Evolutionary conservation across 768 basidiomycete genomes (phyloP).

Genomic region (Tricholomella constricta): DNA sequence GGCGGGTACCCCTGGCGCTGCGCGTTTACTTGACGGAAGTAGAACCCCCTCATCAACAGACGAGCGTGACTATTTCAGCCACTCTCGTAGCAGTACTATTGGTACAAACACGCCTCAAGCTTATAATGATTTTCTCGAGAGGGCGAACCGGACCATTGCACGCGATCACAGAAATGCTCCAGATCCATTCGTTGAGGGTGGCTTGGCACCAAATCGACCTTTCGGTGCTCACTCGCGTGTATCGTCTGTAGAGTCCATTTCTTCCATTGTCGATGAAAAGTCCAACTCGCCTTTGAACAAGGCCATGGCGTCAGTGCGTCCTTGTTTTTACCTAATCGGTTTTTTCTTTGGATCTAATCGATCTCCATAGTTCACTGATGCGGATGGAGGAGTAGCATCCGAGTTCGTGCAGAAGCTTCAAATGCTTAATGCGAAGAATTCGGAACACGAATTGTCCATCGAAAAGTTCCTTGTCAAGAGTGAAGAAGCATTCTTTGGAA

Average conservation of each 20-base stretch:
- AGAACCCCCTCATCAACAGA: slow-evolving; percentile 49
- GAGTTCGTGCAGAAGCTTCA: slow-evolving; percentile 89
- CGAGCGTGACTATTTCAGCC: slow-evolving; percentile 55
- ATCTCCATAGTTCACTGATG: slow-evolving; percentile 79
- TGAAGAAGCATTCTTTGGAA: slow-evolving; percentile 92
- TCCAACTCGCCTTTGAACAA: slow-evolving; percentile 90
- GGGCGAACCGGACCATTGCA: slow-evolving; percentile 82
- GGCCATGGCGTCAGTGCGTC: slow-evolving; percentile 80
- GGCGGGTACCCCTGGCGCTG: slow-evolving; percentile 33
- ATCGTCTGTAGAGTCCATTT: slow-evolving; percentile 89
- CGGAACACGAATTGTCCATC: slow-evolving; percentile 88
- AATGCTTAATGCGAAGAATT: slow-evolving; percentile 78
- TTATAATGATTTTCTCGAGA: slow-evolving; percentile 81
- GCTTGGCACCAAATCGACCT: slow-evolving; percentile 61
- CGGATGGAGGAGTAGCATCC: slow-evolving; percentile 88
- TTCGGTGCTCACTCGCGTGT: slow-evolving; percentile 81
- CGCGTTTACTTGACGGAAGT: slow-evolving; percentile 44
- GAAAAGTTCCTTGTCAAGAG: slow-evolving; percentile 90
- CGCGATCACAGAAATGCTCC: slow-evolving; percentile 76
- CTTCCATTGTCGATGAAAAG: slow-evolving; percentile 91
- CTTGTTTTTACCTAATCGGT: background rate
- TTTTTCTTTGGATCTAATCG: slow-evolving; percentile 7
- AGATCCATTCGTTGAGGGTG: slow-evolving; percentile 83
- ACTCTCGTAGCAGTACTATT: slow-evolving; percentile 31
- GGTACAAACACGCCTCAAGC: slow-evolving; percentile 38